Evolutionary conservation across 1,284 basidiomycete genomes (phyloP), one percentile per base, ranked within the genome.

Genomic region (Sporisorium scitamineum): DNA sequence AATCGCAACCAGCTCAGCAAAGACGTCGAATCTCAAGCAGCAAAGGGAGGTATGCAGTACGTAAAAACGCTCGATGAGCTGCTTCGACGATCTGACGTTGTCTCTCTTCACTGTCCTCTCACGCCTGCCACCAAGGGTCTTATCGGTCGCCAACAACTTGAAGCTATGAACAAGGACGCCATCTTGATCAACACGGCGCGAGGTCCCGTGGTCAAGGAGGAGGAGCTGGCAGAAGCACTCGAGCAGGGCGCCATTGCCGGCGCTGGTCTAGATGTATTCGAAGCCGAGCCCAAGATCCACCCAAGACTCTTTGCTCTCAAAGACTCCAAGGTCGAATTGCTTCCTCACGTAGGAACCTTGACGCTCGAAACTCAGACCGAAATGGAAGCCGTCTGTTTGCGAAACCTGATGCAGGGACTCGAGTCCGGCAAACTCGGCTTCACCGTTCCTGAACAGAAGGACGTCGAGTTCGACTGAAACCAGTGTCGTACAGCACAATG

Each of bases 191-290:
- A 89, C 78, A 88, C 87, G 1, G 85, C 87, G 0, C 79, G 88
- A 27, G 88, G 88, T 0, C 86, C 85, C 5, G 85, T 88, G 13
- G 80, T 88, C n/a, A 85, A 88, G 56, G 87, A 88, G 68, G 31
- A 68, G 31, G 79, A 78, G 42, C 64, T 83, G 6, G 77, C 75
- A 10, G 48, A 70, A n/a, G 81, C 81, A 7, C 66, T 83, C 3
- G 65, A 83, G 42, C 29, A 67, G 13, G 75, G 64, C 27, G 52
- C 42, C 42, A 78, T 73, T 57, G 62, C 65, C 81, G 94, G 92
- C 3, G 79, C 93, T 22, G 95, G 95, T 24, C 88, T 97, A 24
- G 95, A 97, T 78, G 94, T 96, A 31, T 97, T 90, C 87, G 67
- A 70, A 34, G 59, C 61, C 18, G 76, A 71, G 75, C 80, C 80